Percentiles rank a stretch among this genome's conserved stretches.
These are phyloP conservation scores for Balakata baccata DNA, from an alignment of 345 rosid species.

Conservation along the genomic window DNA sequence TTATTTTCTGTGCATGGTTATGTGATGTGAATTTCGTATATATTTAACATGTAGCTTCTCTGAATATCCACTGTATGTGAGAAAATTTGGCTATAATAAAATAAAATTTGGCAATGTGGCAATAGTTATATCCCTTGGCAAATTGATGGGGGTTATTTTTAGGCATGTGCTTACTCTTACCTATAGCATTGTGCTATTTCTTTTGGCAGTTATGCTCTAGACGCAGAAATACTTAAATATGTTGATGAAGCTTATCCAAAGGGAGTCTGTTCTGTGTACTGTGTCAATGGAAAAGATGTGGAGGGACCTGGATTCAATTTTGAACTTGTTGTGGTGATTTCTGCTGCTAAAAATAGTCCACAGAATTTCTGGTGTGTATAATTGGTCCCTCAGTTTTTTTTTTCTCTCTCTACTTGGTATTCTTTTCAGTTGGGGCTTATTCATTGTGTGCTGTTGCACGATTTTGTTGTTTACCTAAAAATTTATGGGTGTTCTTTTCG, in stretches of 20 bases:
- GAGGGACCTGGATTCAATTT: conserved; percentile 86
- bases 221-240: conserved; percentile 77
- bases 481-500: conserved; percentile 1
- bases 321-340: conserved; percentile 82
- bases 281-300: conserved; percentile 68
- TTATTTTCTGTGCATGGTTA: neutral
- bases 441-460: neutral
- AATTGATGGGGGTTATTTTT: neutral
- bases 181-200: conserved; percentile 9
- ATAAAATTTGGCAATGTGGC: neutral
- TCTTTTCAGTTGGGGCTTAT: conserved; percentile 4
- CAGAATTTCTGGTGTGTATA: conserved; percentile 84
- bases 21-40: neutral
- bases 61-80: neutral
- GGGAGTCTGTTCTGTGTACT: conserved; percentile 77
- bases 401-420: neutral
- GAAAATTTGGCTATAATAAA: neutral
- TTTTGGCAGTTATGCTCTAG: conserved; percentile 68
- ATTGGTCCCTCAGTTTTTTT: neutral
- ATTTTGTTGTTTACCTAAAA: neutral
- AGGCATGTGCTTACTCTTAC: neutral
- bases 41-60: neutral
- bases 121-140: neutral
- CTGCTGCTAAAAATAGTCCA: conserved; percentile 82
- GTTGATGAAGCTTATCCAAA: conserved; percentile 88